These are phyloP conservation scores for Mallotus repandus DNA, from an alignment of 441 rosid genomes.

Conservation along the genomic window DNA sequence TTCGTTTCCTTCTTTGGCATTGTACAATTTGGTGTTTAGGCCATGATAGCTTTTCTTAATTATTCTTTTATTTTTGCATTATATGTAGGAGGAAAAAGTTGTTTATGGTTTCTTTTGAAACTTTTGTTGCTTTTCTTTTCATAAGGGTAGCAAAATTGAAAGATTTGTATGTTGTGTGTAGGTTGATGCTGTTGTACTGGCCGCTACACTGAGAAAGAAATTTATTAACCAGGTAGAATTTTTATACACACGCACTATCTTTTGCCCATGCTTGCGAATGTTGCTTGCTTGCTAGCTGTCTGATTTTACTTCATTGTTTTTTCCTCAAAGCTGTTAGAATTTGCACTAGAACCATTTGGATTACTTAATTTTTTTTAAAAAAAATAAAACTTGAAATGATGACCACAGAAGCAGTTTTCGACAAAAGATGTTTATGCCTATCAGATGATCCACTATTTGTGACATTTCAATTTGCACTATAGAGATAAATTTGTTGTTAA, in stretches of 20 bases:
- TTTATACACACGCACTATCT: not conserved
- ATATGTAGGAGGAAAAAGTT: not conserved
- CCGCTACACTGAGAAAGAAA: conserved; percentile 78
- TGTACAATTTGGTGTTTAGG: not conserved
- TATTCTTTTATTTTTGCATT: not conserved
- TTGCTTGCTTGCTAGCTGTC: not conserved
- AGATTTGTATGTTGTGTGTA: conserved; percentile 22
- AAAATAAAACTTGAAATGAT: not conserved
- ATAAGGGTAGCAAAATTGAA: conserved; percentile 9
- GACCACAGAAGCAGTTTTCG: not conserved
- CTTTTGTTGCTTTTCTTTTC: conserved; percentile 3
- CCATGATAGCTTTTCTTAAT: too few species aligned
- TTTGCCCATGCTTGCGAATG: conserved; percentile 2
- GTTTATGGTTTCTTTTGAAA: not conserved
- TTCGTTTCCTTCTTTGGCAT: not conserved
- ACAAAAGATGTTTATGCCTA: not conserved
- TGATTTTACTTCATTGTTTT: not conserved
- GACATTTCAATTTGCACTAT: not conserved
- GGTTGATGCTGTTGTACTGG: conserved; percentile 86
- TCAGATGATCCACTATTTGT: not conserved
- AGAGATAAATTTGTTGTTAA: not conserved
- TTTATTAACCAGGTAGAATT: conserved; percentile 65
- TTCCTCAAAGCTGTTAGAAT: not conserved
- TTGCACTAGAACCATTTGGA: not conserved
- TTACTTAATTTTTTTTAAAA: not conserved